Evolutionary conservation across 257 asterid genomes (phyloP), one percentile per base, ranked within the genome.

Genomic region (Jasminum sambac): DNA sequence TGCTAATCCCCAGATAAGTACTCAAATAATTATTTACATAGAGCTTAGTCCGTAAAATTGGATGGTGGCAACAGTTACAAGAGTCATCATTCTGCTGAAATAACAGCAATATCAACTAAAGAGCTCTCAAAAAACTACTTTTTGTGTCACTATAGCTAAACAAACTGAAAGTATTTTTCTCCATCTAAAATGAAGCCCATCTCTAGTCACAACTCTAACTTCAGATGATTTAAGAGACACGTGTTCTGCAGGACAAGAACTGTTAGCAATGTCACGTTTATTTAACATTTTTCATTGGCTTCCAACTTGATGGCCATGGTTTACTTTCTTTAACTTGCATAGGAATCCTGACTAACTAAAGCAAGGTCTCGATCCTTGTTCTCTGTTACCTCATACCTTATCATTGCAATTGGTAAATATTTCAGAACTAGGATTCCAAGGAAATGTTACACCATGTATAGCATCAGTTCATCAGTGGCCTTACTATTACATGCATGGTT

Each of bases 131-230:
- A 34, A 43, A 57, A 19, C 41, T n/a, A 1, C 5, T 4, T 7
- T 69, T 38, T 57, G 48, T 12, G 66, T 41, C n/a, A 8, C 5
- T 12, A 21, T 39, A 25, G 21, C n/a, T 9, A 55, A 14, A 26
- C 19, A 21, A 55, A 55, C 21, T 55, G 62, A 55, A 55, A 11
- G 10, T 55, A 55, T 0, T 23, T 34, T 30, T n/a, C 13, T 16
- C 38, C 17, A 9, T 57, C 41, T 39, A 24, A 3, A 25, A 36
- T 38, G 36, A 50, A 48, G 8, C 25, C 59, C 17, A 39, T 17
- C 43, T 30, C n/a, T 64, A 23, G 58, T 63, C 74, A 26, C 24
- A 52, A 52, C 59, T 50, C 43, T 48, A 50, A 63, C 25, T 50
- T 25, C 21, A 21, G 11, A 41, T 38, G 30, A 64, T 7, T 17